A percentile compares a stretch with the other conserved stretches of the same genome.
These are phyloP conservation scores for Stephanodiscus minutulus DNA, from an alignment of 108 stramenopile species.

Conservation along the genomic window DNA sequence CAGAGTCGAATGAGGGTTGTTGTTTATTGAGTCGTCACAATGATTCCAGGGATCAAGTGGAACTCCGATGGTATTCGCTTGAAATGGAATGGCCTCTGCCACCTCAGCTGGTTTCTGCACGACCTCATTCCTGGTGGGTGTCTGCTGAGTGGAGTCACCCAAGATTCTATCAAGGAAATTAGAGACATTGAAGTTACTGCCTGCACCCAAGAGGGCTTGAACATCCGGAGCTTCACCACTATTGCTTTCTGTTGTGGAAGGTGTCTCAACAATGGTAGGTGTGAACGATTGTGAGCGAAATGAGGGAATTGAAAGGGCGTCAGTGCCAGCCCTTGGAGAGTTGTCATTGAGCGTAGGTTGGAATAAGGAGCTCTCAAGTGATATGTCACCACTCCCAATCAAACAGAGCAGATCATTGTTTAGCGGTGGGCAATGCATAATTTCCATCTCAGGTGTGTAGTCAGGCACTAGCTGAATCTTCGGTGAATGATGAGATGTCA, in stretches of 20 bases:
- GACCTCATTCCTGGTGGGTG: slow-evolving; percentile 2
- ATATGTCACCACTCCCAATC: not conserved
- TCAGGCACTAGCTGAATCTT: slow-evolving; percentile 6
- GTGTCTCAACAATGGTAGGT: slow-evolving; percentile 21
- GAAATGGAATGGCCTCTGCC: slow-evolving; percentile 19
- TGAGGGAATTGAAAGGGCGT: slow-evolving; percentile 4
- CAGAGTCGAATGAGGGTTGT: slow-evolving; percentile 27
- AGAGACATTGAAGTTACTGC: slow-evolving; percentile 41
- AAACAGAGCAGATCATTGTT: slow-evolving; percentile 9
- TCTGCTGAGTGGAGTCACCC: slow-evolving; percentile 29
- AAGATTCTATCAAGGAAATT: slow-evolving; percentile 44
- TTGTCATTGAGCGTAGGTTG: not conserved
- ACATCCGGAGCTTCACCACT: slow-evolving; percentile 24
- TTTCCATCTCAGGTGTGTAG: not conserved
- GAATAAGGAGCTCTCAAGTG: slow-evolving; percentile 13
- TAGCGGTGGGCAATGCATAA: slow-evolving; percentile 1
- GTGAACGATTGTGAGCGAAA: slow-evolving; percentile 18
- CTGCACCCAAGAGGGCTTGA: slow-evolving; percentile 25
- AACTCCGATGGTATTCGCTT: slow-evolving; percentile 21
- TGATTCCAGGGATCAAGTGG: slow-evolving; percentile 51
- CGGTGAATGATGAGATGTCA: slow-evolving; percentile 20
- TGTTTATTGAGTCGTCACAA: not conserved
- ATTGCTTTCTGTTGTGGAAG: slow-evolving; percentile 13
- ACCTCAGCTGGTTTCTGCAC: slow-evolving; percentile 3
- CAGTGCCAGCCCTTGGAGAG: slow-evolving; percentile 8